Evolutionary conservation across 2,329 filamentous ascomycete species (phyloP).

Genomic region (Anthostomella pinea): DNA sequence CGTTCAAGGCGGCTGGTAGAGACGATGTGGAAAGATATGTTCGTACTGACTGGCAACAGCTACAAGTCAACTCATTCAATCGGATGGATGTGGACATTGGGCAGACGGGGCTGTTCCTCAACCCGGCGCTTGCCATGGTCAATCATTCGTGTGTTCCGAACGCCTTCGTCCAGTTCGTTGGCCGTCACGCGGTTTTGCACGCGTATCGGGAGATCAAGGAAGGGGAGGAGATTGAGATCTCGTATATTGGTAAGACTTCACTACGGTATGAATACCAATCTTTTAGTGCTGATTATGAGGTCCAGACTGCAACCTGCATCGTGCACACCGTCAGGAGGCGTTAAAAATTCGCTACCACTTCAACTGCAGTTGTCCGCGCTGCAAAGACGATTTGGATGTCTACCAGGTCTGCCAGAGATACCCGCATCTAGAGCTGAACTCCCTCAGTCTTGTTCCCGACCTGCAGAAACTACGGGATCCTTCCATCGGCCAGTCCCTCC

Average conservation of each 20-base stretch:
- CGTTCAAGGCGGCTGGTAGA: too few species aligned
- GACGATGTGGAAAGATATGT: not conserved
- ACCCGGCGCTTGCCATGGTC: constrained; percentile 54
- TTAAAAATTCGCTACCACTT: constrained; percentile 51
- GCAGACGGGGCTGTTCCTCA: constrained; percentile 54
- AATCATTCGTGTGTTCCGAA: constrained; percentile 64
- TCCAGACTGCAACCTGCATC: constrained; percentile 48
- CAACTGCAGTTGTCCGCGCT: constrained; percentile 48
- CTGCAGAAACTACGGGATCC: constrained; percentile 31
- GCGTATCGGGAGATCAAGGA: constrained; percentile 47
- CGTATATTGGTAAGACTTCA: constrained; percentile 52
- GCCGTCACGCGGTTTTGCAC: constrained; percentile 48
- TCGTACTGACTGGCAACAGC: constrained; percentile 39
- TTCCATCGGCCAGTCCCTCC: constrained; percentile 28
- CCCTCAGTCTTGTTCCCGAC: constrained; percentile 43
- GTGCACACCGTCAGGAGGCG: constrained; percentile 39
- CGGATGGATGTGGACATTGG: constrained; percentile 51
- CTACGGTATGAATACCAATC: not conserved
- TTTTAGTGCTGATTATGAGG: not conserved
- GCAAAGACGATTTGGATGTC: constrained; percentile 48
- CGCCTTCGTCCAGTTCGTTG: constrained; percentile 54
- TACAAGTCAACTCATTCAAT: constrained; percentile 62
- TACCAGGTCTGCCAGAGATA: constrained; percentile 49
- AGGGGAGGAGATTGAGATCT: constrained; percentile 59
- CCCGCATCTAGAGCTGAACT: constrained; percentile 42